A percentile compares a stretch with the other conserved stretches of the same genome.
phyloP scores from a whole-genome alignment of 1,284 basidiomycete genomes.

The Inonotus hispidus region DNA sequence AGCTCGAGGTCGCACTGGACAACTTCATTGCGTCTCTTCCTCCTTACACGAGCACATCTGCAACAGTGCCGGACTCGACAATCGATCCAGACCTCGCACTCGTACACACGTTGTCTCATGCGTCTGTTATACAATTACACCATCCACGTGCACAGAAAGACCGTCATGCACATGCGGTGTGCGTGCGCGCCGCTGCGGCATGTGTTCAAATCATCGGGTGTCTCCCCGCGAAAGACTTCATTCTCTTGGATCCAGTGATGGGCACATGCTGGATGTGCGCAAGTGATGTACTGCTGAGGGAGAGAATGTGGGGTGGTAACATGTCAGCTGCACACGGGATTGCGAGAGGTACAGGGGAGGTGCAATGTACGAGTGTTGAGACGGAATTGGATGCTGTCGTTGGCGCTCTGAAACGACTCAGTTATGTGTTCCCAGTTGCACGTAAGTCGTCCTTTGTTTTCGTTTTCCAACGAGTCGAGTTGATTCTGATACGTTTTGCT shows the following conservation, averaged over 20 bases:
- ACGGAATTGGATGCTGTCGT: conserved; percentile 22
- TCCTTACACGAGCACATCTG: conserved; percentile 25
- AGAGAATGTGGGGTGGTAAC: conserved; percentile 18
- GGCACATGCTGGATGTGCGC: conserved; percentile 37
- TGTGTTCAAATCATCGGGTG: conserved; percentile 41
- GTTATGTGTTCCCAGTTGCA: conserved; percentile 20
- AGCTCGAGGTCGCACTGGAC: conserved; percentile 38
- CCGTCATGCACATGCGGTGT: conserved; percentile 30
- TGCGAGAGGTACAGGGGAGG: neutral
- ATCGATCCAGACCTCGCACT: conserved; percentile 41
- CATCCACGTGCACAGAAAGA: conserved; percentile 33
- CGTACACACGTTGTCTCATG: conserved; percentile 46
- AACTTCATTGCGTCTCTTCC: conserved; percentile 40
- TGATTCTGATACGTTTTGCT: neutral
- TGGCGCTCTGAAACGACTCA: conserved; percentile 21
- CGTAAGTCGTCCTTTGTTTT: conserved; percentile 16
- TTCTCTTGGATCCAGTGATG: conserved; percentile 41
- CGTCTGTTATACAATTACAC: conserved; percentile 46
- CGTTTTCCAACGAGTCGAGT: neutral
- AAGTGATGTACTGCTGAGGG: conserved; percentile 35
- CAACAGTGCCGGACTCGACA: neutral
- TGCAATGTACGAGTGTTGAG: conserved; percentile 10
- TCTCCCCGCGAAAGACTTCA: conserved; percentile 44
- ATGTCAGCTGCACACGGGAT: conserved; percentile 5
- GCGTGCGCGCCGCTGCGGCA: conserved; percentile 39